Base-by-base conservation (phyloP, 2,329 filamentous ascomycete species). In the Xylariaceae sp. region DNA sequence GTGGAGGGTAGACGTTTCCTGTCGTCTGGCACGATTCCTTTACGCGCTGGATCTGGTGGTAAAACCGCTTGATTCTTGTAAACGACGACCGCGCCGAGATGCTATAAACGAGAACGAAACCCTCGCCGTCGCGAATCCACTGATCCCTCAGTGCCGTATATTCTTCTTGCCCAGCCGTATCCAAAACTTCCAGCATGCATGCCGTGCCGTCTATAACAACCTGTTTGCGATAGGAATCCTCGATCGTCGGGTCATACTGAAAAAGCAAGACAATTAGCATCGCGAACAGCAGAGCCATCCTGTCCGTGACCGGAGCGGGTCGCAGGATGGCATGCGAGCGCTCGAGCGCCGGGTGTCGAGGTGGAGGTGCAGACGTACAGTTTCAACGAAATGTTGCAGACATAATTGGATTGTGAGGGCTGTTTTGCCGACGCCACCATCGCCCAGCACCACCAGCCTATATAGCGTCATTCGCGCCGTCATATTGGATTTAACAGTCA, bases 61-160 rank as follows among this genome's bases (percentile, higher is more conserved):
- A 88, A 62, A 97, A 97, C 58, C 85, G 83, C 65, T 89, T 87
- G 71, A 98, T 96, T 61, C 90, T 85, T 41, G 84, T 82, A 62
- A 97, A 97, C 14, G 90, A 97, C 23, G 89, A 89, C 57, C 92
- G 84, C 36, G 90, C 97, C 11, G 92, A 95, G 66, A 98, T 97
- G 70, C 88, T 95, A 73, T 98, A 97, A 50, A 98, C 92, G 46
- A 98, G 75, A 19, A 98, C 87, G 61, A 97, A 97, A 14, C 92
- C 92, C 64, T 98, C 92, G 51, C 92, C 90, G 60, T 97, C 90
- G 54, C 92, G 81, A 63, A 97, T 97, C 90, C 90, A 97, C 70
- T 97, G 92, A 63, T 97, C 92, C 59, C 92, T 78, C 56, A 97
- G 71, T 32, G 92, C 92, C 48, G 90, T 96, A 67, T 97, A 98